phyloP scores from a whole-genome alignment of 2,329 filamentous ascomycete species.

The Nannizzia gypsea region DNA sequence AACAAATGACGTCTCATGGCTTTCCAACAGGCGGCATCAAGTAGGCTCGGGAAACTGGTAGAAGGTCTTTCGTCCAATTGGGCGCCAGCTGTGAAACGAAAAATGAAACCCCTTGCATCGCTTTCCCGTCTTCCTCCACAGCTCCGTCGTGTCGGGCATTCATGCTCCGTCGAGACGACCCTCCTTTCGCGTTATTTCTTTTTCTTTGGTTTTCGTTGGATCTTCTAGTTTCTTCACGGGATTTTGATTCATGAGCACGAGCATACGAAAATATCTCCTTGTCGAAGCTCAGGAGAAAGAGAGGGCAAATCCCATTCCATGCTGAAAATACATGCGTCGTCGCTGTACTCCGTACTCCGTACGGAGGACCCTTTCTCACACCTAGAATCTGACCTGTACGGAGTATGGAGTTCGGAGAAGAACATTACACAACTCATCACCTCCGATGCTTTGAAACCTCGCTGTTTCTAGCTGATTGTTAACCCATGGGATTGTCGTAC shows the following conservation, averaged over 20 bases:
- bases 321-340: no score
- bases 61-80: neutral
- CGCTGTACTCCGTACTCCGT: no score
- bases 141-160: neutral
- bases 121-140: conserved; percentile 1
- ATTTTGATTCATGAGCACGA: neutral
- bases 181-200: neutral
- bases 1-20: neutral
- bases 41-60: conserved; percentile 1
- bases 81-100: neutral
- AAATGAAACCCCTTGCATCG: neutral
- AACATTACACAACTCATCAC: neutral
- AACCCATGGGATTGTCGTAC: no score
- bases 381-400: no score
- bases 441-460: neutral
- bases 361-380: no score
- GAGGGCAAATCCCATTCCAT: neutral
- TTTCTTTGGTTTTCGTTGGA: neutral
- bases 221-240: neutral
- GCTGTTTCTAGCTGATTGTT: neutral
- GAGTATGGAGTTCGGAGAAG: neutral
- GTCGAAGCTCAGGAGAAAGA: neutral
- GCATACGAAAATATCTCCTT: no score
- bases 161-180: neutral
- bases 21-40: neutral